Base-by-base conservation (phyloP, 108 stramenopile genomes). In the Cyclotella baltica region DNA sequence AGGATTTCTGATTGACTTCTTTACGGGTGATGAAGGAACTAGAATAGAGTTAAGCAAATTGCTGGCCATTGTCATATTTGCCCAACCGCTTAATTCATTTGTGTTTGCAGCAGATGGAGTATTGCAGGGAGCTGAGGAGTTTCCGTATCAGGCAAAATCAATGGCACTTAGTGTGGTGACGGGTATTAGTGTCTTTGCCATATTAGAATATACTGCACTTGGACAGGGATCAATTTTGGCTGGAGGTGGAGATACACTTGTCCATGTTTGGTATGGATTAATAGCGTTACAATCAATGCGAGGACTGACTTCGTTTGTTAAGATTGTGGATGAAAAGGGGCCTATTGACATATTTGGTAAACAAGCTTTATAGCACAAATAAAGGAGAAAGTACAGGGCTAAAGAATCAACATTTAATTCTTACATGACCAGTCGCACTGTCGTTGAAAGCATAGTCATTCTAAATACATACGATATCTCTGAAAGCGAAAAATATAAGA, bases 101-200 rank as follows among this genome's bases (percentile, higher is more conserved):
- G 94, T 95, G 28, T 95, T 95, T 70, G 88, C 92, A 20, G 94
- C 94, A 20, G 94, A 95, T 83, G 94, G 94, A 5, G 88, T 95
- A n/a, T 43, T 95, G 20, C 92, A 95, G 58, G 94, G 94, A 4
- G 94, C 94, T 2, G 81, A 87, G 9, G 91, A 92, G 67, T 95
- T 95, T 77, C 27, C 81, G 3, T 95, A 86, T 69, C 94, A 95
- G 65, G 94, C 94, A 13, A 92, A 89, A 66, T 85, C 84, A 20
- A 93, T 95, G 92, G 85, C 87, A 18, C 23, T 95, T 48, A 92
- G 90, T 76, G 92, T 84, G 25, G 43, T 83, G 9, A 73, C 76
- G 11, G 91, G 88, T 15, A 75, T 88, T 36, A 63, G 53, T 15
- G 72, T 75, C 34, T 93, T 90, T 74, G 38, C 76, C 0, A 19